Evolutionary conservation across 2,329 filamentous ascomycete species (phyloP).

Genomic region (Pseudocercospora crystallina): DNA sequence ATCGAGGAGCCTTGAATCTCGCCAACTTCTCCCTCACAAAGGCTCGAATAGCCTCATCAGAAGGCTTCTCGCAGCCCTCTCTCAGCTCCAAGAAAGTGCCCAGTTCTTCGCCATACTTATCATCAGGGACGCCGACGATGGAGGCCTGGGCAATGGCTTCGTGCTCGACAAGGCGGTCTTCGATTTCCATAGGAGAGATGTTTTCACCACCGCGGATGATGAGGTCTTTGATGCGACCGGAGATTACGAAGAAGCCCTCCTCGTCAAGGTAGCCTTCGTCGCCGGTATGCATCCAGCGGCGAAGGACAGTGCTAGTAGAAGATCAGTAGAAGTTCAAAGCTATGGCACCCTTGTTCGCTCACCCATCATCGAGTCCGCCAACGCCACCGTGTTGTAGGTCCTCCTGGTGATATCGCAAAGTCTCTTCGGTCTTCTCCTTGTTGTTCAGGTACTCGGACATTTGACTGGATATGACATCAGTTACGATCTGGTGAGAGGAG

Average conservation of each 20-base stretch:
- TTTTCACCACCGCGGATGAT: constrained; percentile 63
- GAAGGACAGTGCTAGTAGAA: constrained; percentile 7
- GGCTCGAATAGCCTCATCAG: constrained; percentile 22
- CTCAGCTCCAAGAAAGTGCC: constrained; percentile 37
- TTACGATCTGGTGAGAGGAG: background rate
- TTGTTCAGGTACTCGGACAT: constrained; percentile 67
- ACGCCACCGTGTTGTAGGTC: constrained; percentile 28
- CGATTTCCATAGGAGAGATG: constrained; percentile 45
- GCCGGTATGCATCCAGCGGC: constrained; percentile 67
- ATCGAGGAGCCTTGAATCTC: constrained; percentile 28
- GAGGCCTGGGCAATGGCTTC: constrained; percentile 26
- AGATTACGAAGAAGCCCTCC: constrained; percentile 42
- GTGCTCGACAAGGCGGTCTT: constrained; percentile 29
- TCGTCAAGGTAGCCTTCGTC: constrained; percentile 54
- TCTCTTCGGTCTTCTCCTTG: constrained; percentile 70
- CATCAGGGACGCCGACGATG: constrained; percentile 28
- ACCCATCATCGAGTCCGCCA: constrained; percentile 24
- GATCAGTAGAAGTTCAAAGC: too few species aligned
- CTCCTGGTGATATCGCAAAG: constrained; percentile 47
- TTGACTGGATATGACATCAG: constrained; percentile 38
- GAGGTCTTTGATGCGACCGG: constrained; percentile 34
- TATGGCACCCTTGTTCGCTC: background rate
- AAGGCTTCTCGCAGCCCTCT: constrained; percentile 18
- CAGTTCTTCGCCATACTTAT: constrained; percentile 32
- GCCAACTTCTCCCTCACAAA: constrained; percentile 27